Base-by-base conservation (phyloP, 495 filamentous ascomycete species). In the Xylaria longipes region DNA sequence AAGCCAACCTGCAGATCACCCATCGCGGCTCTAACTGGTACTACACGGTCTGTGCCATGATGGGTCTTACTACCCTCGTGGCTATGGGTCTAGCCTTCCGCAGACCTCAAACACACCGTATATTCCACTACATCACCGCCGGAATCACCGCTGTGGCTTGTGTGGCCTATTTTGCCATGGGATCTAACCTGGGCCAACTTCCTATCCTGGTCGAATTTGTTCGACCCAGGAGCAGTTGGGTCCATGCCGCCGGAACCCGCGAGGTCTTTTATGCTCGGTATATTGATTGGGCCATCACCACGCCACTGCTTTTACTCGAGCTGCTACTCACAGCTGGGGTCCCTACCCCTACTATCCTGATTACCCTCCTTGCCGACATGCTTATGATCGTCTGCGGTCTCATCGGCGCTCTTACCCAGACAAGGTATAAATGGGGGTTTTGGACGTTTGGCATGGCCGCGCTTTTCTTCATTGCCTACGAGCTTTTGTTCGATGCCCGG, bases 201-300 rank as follows among this genome's bases (percentile, higher is more conserved):
- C 85, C 89, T 25, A 90, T 92, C 69, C 73, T 75, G 12, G 87
- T 89, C 33, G 82, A 91, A 73, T 91, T 86, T 72, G 72, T 71
- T 8, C 82, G 86, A 11, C 76, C 68, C 0, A 33, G 72, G 9
- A 74, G 70, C 63, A 80, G 84, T 27, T 74, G 79, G 43, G 78
- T 81, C 29, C 82, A 87, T 5, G 54, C 73, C 12, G 86, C 86
- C 12, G 73, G 77, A 5, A 84, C 82, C 22, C 86, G 91, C 12
- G 85, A 92, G 78, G 88, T 94, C 75, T 93, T 92, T 79, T 94
- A 90, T 70, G 90, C 88, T 41, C 83, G 90, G 35, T 93, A 92
- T 78, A 87, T 93, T 71, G 87, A 91, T 76, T 91, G 90, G 89
- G 75, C 79, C 46, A 74, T 84, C 60, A 85, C 82, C 20, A 83